Evolutionary conservation across 2,329 filamentous ascomycete genomes (phyloP).

Genomic region (Microcera coccophila): DNA sequence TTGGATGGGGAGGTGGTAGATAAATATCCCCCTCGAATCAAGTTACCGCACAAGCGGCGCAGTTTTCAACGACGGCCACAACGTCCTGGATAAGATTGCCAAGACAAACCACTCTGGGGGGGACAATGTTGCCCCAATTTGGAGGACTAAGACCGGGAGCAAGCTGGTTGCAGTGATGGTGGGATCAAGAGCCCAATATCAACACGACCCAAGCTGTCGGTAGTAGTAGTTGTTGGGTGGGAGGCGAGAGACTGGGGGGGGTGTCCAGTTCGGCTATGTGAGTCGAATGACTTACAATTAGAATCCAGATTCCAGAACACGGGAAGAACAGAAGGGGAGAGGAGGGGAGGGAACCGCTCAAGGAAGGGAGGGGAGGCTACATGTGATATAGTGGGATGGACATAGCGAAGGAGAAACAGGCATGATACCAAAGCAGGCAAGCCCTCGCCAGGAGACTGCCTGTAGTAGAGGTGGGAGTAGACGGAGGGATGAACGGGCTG

Average conservation of each 20-base stretch:
- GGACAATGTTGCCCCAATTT: slow-evolving; percentile 24
- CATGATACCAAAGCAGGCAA: not conserved
- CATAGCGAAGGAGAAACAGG: slow-evolving; percentile 10
- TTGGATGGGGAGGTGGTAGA: slow-evolving; percentile 11
- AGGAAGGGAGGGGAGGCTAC: slow-evolving; percentile 8
- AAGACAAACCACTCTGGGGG: slow-evolving; percentile 26
- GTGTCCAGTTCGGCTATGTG: slow-evolving; percentile 8
- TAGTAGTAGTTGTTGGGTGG: slow-evolving; percentile 19
- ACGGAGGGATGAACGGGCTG: slow-evolving; percentile 16
- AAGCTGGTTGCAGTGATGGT: slow-evolving; percentile 21
- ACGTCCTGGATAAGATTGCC: slow-evolving; percentile 16
- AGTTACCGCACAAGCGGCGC: slow-evolving; percentile 28
- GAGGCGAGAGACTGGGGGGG: slow-evolving; percentile 14
- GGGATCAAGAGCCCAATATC: slow-evolving; percentile 27
- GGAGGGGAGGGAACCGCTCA: slow-evolving; percentile 8
- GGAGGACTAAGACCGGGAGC: slow-evolving; percentile 27
- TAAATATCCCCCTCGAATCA: slow-evolving; percentile 27
- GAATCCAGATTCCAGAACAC: slow-evolving; percentile 8
- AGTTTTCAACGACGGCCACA: slow-evolving; percentile 10
- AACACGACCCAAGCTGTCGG: slow-evolving; percentile 30
- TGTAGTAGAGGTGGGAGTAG: not conserved
- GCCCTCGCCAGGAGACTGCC: not conserved
- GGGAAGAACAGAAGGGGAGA: slow-evolving; percentile 11
- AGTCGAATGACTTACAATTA: slow-evolving; percentile 16
- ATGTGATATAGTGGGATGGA: slow-evolving; percentile 17